A percentile compares a stretch with the other conserved stretches of the same genome.
phyloP scores from a whole-genome alignment of 2,329 filamentous ascomycete genomes.

The Paradendryphiella salina region DNA sequence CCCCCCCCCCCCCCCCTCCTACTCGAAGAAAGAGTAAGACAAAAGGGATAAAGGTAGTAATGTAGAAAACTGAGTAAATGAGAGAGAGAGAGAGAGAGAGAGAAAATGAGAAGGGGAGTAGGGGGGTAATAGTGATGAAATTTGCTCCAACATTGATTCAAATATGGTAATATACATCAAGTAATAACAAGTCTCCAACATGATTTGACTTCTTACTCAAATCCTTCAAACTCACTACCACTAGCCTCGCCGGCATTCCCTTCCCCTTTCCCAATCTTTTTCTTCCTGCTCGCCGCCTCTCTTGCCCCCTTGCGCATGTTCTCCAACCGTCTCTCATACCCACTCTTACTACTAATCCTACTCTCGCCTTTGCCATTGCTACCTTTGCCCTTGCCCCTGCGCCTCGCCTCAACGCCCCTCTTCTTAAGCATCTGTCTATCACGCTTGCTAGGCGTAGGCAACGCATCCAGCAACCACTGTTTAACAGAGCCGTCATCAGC shows the following conservation, averaged over 20 bases:
- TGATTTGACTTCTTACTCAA: slow-evolving; percentile 40
- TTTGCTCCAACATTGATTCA: too few species aligned
- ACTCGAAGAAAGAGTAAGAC: too few species aligned
- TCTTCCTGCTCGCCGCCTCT: slow-evolving; percentile 42
- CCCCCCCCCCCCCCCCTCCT: too few species aligned
- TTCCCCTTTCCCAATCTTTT: slow-evolving; percentile 18
- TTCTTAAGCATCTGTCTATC: slow-evolving; percentile 81
- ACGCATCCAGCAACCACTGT: slow-evolving; percentile 79
- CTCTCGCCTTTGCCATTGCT: slow-evolving; percentile 40
- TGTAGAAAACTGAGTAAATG: too few species aligned
- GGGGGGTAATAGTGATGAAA: too few species aligned
- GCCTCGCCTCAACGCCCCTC: slow-evolving; percentile 75
- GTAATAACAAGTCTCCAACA: background rate
- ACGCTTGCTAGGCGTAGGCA: slow-evolving; percentile 82
- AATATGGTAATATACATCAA: too few species aligned
- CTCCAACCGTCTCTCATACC: slow-evolving; percentile 70
- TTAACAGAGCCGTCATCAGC: slow-evolving; percentile 55
- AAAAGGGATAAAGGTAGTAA: too few species aligned
- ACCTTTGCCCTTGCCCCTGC: slow-evolving; percentile 41
- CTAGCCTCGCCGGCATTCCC: slow-evolving; percentile 15
- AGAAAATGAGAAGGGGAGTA: too few species aligned
- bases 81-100: too few species aligned
- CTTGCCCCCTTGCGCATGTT: slow-evolving; percentile 63
- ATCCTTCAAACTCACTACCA: slow-evolving; percentile 45
- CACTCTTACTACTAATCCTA: slow-evolving; percentile 81